Conservation (phyloP, 805 yeast genomes). For the Cyberlindnera petersonii region DNA sequence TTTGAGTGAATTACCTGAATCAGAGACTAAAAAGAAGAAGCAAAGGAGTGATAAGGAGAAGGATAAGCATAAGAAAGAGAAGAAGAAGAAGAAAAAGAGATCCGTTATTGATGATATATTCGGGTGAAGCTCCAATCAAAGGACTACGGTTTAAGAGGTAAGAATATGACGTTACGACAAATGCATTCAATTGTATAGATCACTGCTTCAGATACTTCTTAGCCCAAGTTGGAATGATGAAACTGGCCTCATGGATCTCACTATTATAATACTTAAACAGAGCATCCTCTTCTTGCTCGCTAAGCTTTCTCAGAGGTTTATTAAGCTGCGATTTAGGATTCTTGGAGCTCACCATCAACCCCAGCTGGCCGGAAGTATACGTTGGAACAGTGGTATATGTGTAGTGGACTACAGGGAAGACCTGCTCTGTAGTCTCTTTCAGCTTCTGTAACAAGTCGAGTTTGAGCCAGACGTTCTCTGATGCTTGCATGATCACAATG, state of each 20-base stretch:
- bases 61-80: slow-evolving; percentile 18
- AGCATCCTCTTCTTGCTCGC: slow-evolving; percentile 42
- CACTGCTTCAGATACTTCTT: slow-evolving; percentile 28
- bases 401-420: slow-evolving; percentile 60
- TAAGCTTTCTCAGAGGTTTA: slow-evolving; percentile 47
- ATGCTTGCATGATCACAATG: slow-evolving; percentile 69
- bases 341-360: slow-evolving; percentile 69
- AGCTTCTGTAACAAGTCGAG: slow-evolving; percentile 47
- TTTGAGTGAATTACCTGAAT: background rate
- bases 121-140: slow-evolving; percentile 36
- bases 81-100: slow-evolving; percentile 44
- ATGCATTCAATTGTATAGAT: background rate
- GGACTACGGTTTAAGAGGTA: slow-evolving; percentile 2
- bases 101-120: slow-evolving; percentile 74
- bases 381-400: slow-evolving; percentile 83
- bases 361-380: slow-evolving; percentile 85
- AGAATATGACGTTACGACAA: slow-evolving; percentile 10
- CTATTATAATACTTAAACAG: slow-evolving; percentile 62
- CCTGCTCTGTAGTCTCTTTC: slow-evolving; percentile 44
- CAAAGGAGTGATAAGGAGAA: background rate
- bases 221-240: slow-evolving; percentile 82
- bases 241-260: slow-evolving; percentile 65
- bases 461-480: slow-evolving; percentile 73
- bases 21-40: slow-evolving; percentile 1
- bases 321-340: slow-evolving; percentile 42